phyloP scores from a whole-genome alignment of 768 basidiomycete species.

The Collybia mongolica region DNA sequence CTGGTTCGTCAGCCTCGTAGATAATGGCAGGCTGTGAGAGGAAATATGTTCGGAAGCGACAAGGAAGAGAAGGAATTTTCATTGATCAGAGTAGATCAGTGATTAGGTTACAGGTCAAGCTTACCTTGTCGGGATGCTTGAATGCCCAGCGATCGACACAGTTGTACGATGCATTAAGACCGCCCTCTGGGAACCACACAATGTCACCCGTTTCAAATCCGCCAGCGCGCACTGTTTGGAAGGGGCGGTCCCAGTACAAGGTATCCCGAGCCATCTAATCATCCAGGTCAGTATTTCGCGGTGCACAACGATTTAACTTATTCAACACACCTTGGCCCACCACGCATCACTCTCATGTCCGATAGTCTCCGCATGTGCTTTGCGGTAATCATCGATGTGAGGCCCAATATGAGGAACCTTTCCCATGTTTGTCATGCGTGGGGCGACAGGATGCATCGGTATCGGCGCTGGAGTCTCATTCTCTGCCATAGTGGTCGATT shows the following conservation, averaged over 20 bases:
- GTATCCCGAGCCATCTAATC: conserved; percentile 67
- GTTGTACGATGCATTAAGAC: conserved; percentile 92
- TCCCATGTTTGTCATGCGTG: conserved; percentile 59
- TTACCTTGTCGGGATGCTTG: conserved; percentile 78
- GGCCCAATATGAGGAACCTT: conserved; percentile 82
- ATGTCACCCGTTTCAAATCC: conserved; percentile 85
- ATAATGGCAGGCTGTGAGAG: conserved; percentile 81
- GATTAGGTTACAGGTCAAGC: conserved; percentile 2
- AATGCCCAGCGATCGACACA: conserved; percentile 97
- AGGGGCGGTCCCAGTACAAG: conserved; percentile 86
- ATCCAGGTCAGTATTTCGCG: not conserved
- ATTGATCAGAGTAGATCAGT: conserved; percentile 2
- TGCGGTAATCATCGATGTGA: conserved; percentile 69
- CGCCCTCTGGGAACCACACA: conserved; percentile 96
- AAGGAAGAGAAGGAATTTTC: not conserved
- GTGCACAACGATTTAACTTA: too few relatives aligned
- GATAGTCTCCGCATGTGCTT: conserved; percentile 66
- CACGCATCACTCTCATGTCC: conserved; percentile 79
- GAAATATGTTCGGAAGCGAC: not conserved
- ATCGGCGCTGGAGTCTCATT: not conserved
- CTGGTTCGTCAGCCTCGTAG: conserved; percentile 96
- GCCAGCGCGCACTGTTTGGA: conserved; percentile 83
- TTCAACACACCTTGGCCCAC: conserved; percentile 74
- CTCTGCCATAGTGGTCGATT: too few relatives aligned
- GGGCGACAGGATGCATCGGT: conserved; percentile 68